Conservation (phyloP, 2,329 filamentous ascomycete species). For the Daldinia sp. region DNA sequence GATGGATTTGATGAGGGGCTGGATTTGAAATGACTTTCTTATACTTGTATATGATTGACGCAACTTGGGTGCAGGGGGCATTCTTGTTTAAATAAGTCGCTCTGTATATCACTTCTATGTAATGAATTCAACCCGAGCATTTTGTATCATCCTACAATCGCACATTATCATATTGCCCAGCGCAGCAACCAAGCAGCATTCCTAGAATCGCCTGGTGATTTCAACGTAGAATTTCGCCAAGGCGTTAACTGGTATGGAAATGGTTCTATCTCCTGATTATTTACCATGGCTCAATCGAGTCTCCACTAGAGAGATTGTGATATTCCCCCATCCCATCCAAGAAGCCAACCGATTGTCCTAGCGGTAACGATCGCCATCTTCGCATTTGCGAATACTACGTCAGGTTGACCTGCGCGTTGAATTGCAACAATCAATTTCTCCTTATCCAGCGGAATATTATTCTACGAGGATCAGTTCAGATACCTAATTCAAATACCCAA, state of each 20-base stretch:
- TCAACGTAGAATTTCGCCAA: neutral
- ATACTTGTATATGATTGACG: constrained; percentile 33
- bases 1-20: neutral
- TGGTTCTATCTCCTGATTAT: neutral
- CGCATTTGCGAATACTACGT: neutral
- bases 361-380: neutral
- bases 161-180: neutral
- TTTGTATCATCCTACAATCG: neutral
- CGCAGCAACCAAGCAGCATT: neutral
- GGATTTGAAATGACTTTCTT: constrained; percentile 9
- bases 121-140: constrained; percentile 13
- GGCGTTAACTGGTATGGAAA: neutral
- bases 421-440: no score
- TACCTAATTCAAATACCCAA: no score
- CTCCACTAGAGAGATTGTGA: neutral
- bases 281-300: neutral
- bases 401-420: neutral
- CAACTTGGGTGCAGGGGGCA: constrained; percentile 2
- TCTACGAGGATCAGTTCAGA: no score
- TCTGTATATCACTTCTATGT: constrained; percentile 26
- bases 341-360: neutral
- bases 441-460: no score
- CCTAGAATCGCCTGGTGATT: neutral
- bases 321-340: neutral
- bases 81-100: constrained; percentile 6